phyloP scores from a whole-genome alignment of 2,329 filamentous ascomycete genomes.

The Botrytis fragariae region DNA sequence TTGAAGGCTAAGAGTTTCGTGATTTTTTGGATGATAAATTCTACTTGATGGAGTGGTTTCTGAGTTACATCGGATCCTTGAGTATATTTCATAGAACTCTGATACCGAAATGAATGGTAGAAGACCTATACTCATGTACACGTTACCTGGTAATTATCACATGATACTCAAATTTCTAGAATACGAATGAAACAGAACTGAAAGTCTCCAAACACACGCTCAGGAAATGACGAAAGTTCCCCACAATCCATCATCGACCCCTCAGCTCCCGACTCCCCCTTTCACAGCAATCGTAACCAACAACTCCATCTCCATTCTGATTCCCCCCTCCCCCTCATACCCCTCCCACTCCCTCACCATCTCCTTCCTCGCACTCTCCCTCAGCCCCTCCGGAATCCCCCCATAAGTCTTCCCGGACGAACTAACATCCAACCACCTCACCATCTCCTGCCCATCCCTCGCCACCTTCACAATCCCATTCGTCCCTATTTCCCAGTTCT shows the following conservation, averaged over 20 bases:
- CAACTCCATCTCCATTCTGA: conserved; percentile 24
- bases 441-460: conserved; percentile 19
- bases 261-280: neutral
- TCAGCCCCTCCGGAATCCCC: conserved; percentile 17
- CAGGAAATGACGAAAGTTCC: neutral
- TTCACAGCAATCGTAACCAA: conserved; percentile 24
- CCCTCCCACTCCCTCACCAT: conserved; percentile 23
- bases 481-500: conserved; percentile 5
- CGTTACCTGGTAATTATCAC: neutral
- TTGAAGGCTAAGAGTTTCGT: too few species aligned
- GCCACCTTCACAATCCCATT: conserved; percentile 21
- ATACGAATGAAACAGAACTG: neutral
- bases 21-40: too few species aligned
- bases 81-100: neutral
- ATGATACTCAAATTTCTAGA: neutral
- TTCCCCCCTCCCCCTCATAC: conserved; percentile 15
- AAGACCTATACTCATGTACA: neutral
- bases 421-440: conserved; percentile 22
- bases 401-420: conserved; percentile 23
- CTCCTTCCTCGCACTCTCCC: conserved; percentile 19
- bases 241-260: neutral
- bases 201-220: fast-evolving
- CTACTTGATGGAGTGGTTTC: neutral
- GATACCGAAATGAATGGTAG: neutral
- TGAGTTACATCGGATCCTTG: fast-evolving